Conservation (phyloP, 176 grass and related monocot species). For the Saccharum officinarum region DNA sequence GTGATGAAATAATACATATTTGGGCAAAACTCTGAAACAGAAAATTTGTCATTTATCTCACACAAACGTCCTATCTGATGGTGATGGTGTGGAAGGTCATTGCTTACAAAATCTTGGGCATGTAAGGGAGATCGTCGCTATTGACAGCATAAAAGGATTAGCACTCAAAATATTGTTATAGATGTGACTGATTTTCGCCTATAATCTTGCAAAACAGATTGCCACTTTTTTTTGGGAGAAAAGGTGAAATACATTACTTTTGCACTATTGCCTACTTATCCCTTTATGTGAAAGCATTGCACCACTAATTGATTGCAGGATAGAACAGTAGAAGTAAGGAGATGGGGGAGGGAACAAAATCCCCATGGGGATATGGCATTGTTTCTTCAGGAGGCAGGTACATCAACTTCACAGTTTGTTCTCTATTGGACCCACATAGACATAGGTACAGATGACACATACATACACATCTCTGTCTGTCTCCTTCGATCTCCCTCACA, state of each 20-base stretch:
- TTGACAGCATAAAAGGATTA: neutral
- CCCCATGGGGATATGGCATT: slow-evolving; percentile 38
- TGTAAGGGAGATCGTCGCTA: neutral
- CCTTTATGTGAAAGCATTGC: slow-evolving; percentile 30
- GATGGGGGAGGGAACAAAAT: slow-evolving; percentile 35
- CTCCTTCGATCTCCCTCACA: slow-evolving; percentile 25
- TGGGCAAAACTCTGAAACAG: neutral
- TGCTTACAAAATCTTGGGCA: neutral
- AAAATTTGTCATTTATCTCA: neutral
- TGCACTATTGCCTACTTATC: neutral
- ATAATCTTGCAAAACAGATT: neutral
- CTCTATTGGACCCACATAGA: slow-evolving; percentile 35
- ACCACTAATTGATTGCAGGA: slow-evolving; percentile 25
- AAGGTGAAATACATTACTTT: slow-evolving; percentile 24
- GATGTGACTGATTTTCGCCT: neutral
- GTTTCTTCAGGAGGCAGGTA: slow-evolving; percentile 46
- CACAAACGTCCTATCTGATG: neutral
- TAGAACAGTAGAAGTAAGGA: slow-evolving; percentile 28
- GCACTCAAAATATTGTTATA: neutral
- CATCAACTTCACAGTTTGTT: slow-evolving; percentile 49
- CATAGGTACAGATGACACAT: slow-evolving; percentile 37
- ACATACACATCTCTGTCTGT: slow-evolving; percentile 35
- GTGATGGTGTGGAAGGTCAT: neutral
- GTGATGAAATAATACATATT: neutral
- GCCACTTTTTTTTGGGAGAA: neutral